A percentile compares a stretch with the other conserved stretches of the same genome.
Evolutionary conservation across 148 eudicot species (phyloP).

Genomic region (Drosera capensis): DNA sequence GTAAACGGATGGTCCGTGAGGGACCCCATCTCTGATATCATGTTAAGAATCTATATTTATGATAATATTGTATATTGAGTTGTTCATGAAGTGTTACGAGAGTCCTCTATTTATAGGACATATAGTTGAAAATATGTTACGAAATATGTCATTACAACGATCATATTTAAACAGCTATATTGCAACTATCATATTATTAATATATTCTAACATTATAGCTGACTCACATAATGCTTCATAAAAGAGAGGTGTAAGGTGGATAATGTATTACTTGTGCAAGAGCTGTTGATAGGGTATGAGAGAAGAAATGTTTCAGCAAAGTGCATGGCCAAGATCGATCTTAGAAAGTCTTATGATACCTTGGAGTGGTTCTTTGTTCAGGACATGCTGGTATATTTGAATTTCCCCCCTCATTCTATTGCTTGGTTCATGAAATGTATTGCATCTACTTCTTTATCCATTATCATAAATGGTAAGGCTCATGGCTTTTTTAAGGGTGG

Average conservation of each 20-base stretch:
- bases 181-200: background rate
- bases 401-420: background rate
- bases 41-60: too few species aligned
- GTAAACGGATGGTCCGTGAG: too few species aligned
- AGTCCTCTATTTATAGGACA: too few species aligned
- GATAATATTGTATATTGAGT: too few species aligned
- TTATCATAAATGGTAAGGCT: background rate
- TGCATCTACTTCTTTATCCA: background rate
- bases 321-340: background rate
- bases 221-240: background rate
- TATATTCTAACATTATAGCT: background rate
- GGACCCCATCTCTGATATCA: too few species aligned
- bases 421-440: background rate
- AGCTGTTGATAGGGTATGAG: background rate
- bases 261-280: background rate
- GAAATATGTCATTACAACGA: background rate
- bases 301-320: background rate
- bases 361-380: background rate
- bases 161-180: background rate
- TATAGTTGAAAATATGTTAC: too few species aligned
- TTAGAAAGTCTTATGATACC: background rate
- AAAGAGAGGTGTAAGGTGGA: background rate
- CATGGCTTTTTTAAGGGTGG: background rate
- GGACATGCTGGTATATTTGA: background rate
- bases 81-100: too few species aligned